phyloP scores from a whole-genome alignment of 176 grass and related monocot genomes.

The Cymbopogon citratus region DNA sequence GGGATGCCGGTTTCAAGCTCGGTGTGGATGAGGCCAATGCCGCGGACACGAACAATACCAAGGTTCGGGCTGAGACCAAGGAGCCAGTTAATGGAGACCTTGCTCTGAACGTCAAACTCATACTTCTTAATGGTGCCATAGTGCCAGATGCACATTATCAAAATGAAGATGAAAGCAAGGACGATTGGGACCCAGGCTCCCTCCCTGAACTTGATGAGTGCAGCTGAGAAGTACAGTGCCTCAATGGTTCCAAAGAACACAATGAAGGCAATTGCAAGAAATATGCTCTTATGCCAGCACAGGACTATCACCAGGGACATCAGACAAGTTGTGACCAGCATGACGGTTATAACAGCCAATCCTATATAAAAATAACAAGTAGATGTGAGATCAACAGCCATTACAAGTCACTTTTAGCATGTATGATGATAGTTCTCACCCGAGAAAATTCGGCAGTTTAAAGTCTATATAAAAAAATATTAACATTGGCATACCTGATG shows the following conservation, averaged over 20 bases:
- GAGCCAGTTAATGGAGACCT: constrained; percentile 95
- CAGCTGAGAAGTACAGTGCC: constrained; percentile 85
- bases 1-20: constrained; percentile 89
- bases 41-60: constrained; percentile 71
- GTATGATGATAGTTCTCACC: neutral
- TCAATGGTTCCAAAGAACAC: constrained; percentile 93
- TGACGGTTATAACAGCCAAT: constrained; percentile 95
- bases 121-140: constrained; percentile 94
- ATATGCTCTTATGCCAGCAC: constrained; percentile 91
- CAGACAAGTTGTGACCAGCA: constrained; percentile 92
- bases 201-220: constrained; percentile 84
- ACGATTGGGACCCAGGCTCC: constrained; percentile 86
- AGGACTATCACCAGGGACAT: constrained; percentile 97
- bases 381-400: too few species aligned
- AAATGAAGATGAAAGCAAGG: constrained; percentile 75
- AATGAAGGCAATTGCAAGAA: constrained; percentile 69
- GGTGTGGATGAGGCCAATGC: constrained; percentile 80
- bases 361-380: constrained; percentile 41
- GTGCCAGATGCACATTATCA: constrained; percentile 89
- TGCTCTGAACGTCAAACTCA: constrained; percentile 84
- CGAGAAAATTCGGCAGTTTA: neutral
- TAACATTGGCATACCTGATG: constrained; percentile 55
- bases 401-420: too few species aligned
- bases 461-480: neutral
- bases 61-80: constrained; percentile 69